Evolutionary conservation across 2,329 filamentous ascomycete genomes (phyloP), one percentile per base, ranked within the genome.

Genomic region (Chrysoporthe austroafricana): DNA sequence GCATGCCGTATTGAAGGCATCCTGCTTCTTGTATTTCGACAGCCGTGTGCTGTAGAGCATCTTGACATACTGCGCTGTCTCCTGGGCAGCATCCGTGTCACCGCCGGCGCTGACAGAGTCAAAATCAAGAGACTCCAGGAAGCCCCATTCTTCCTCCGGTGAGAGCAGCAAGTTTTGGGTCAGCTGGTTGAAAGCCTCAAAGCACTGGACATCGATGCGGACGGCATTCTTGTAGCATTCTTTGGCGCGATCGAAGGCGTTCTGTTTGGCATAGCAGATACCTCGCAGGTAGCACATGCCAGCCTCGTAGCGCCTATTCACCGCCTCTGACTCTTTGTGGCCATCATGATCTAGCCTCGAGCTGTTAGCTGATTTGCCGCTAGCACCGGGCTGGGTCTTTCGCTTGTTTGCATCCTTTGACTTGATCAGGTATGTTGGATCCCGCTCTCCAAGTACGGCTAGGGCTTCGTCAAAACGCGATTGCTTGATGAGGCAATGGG

Each of bases 191-290:
- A 99, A 98, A 0, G 96, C 96, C 79, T 99, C 96, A 76, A 97
- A 98, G 80, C 96, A 99, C 78, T 97, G 94, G 3, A 98, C 94
- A 76, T 99, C 96, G 75, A 99, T 97, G 70, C 92, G 89, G 58
- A 98, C 94, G 1, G 96, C 96, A 74, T 97, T 93, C 81, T 97
- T 98, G 85, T 98, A 99, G 81, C 96, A 98, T 74, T 98, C 94
- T 78, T 97, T 97, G 63, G 96, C 96, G 44, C 94, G 90, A 77
- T 99, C 96, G 74, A 98, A 98, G 36, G 95, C 92, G 78, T 98
- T 99, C 78, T 97, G 93, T 79, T 97, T 97, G 7, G 96, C 94
- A 77, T 94, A 97, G 83, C 96, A 98, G 62, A 97, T 86, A 5
- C 96, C 96, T 34, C 96, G 86, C 63, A 99, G 82, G 77, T 97